A percentile compares a stretch with the other conserved stretches of the same genome.
Evolutionary conservation across 2,329 filamentous ascomycete species (phyloP).

Genomic region (Alternaria triticina): DNA sequence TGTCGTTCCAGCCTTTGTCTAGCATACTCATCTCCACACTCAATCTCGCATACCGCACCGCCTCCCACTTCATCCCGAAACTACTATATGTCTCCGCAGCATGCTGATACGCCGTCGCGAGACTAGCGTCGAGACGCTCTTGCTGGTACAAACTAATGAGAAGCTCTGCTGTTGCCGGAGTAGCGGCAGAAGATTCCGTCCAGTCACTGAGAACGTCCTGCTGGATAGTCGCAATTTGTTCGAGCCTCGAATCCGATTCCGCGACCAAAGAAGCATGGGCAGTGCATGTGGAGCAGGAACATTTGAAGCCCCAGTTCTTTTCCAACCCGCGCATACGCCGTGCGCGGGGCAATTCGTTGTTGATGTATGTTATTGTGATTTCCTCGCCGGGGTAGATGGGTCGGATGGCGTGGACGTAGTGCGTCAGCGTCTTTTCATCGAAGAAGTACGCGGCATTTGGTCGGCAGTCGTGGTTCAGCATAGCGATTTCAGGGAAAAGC

Average conservation of each 20-base stretch:
- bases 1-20: slow-evolving; percentile 40
- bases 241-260: slow-evolving; percentile 45
- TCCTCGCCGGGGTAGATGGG: slow-evolving; percentile 50
- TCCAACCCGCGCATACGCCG: slow-evolving; percentile 42
- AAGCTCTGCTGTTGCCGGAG: slow-evolving; percentile 42
- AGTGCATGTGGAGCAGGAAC: slow-evolving; percentile 47
- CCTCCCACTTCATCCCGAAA: slow-evolving; percentile 38
- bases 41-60: slow-evolving; percentile 39
- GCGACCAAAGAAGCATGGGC: slow-evolving; percentile 30
- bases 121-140: slow-evolving; percentile 46
- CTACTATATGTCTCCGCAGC: slow-evolving; percentile 50
- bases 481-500: slow-evolving; percentile 44
- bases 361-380: slow-evolving; percentile 53
- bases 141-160: slow-evolving; percentile 47
- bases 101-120: slow-evolving; percentile 48
- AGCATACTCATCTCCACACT: slow-evolving; percentile 34
- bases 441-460: slow-evolving; percentile 52
- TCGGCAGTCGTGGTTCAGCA: slow-evolving; percentile 47
- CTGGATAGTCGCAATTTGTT: slow-evolving; percentile 39
- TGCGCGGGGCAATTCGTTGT: slow-evolving; percentile 41
- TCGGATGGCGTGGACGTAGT: slow-evolving; percentile 49
- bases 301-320: slow-evolving; percentile 50
- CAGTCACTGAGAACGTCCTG: slow-evolving; percentile 38
- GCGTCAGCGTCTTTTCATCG: slow-evolving; percentile 47
- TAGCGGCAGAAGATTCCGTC: slow-evolving; percentile 28